phyloP scores from a whole-genome alignment of 202 grass and related monocot genomes.

The Setaria viridis region DNA sequence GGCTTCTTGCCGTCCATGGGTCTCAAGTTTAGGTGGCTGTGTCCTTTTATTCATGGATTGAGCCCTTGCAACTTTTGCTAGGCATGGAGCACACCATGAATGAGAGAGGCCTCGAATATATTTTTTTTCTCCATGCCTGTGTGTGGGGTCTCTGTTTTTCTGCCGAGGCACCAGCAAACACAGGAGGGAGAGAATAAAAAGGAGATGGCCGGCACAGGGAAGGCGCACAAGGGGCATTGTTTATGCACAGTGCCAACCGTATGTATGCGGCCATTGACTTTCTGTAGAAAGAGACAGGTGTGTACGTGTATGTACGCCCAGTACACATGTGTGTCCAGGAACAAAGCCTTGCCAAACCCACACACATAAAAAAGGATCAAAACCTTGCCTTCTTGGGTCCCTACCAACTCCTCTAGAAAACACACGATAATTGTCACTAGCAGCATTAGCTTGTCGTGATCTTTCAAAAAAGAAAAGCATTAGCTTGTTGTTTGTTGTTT shows the following conservation, averaged over 20 bases:
- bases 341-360: constrained; percentile 36
- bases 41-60: constrained; percentile 77
- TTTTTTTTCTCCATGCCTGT: constrained; percentile 38
- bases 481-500: constrained; percentile 29
- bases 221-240: constrained; percentile 57
- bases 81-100: constrained; percentile 60
- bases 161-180: constrained; percentile 62
- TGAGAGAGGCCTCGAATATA: constrained; percentile 41
- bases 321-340: constrained; percentile 46
- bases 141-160: constrained; percentile 51
- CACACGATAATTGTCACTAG: constrained; percentile 34
- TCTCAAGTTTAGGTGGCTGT: constrained; percentile 47
- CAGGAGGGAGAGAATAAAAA: constrained; percentile 53
- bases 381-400: constrained; percentile 23
- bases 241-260: constrained; percentile 55
- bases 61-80: constrained; percentile 68
- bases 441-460: constrained; percentile 31
- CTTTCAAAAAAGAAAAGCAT: background rate
- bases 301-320: constrained; percentile 46
- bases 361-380: constrained; percentile 31
- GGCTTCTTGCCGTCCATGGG: constrained; percentile 45
- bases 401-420: constrained; percentile 36
- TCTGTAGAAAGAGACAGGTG: constrained; percentile 60
- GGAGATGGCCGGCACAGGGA: constrained; percentile 48
- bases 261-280: constrained; percentile 78